A percentile compares a stretch with the other conserved stretches of the same genome.
Evolutionary conservation across 2,329 filamentous ascomycete genomes (phyloP).

Genomic region (Aspergillus hiratsukae): DNA sequence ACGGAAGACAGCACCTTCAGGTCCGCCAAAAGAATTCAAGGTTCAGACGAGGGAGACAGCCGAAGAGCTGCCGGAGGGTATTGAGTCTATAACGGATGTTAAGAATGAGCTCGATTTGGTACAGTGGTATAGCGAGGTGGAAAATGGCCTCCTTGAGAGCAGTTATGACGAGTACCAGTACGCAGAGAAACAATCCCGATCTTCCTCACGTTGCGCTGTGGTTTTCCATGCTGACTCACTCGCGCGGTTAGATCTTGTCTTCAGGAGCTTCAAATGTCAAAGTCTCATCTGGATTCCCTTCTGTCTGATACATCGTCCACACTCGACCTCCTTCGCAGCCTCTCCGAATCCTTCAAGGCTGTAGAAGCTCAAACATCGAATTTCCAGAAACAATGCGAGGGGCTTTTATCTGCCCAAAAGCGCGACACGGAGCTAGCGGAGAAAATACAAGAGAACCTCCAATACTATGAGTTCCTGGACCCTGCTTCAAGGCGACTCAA

Average conservation of each 20-base stretch:
- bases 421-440: slow-evolving; percentile 74
- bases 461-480: slow-evolving; percentile 92
- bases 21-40: slow-evolving; percentile 26
- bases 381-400: slow-evolving; percentile 89
- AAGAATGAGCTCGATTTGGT: slow-evolving; percentile 58
- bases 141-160: slow-evolving; percentile 68
- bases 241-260: slow-evolving; percentile 59
- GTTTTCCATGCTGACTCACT: slow-evolving; percentile 5
- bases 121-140: slow-evolving; percentile 55
- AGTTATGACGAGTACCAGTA: slow-evolving; percentile 84
- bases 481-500: slow-evolving; percentile 86
- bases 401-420: slow-evolving; percentile 75
- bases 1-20: slow-evolving; percentile 35
- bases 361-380: slow-evolving; percentile 89
- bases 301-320: slow-evolving; percentile 72
- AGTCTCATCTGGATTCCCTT: slow-evolving; percentile 75
- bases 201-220: neutral
- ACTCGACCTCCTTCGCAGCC: slow-evolving; percentile 67
- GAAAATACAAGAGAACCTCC: slow-evolving; percentile 81
- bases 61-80: slow-evolving; percentile 9
- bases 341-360: slow-evolving; percentile 80
- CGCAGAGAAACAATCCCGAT: neutral
- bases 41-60: slow-evolving; percentile 16
- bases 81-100: slow-evolving; percentile 36
- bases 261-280: slow-evolving; percentile 74